A percentile compares a stretch with the other conserved stretches of the same genome.
Evolutionary conservation across 192 early-diverging fungal species (phyloP).

Genomic region (Coemansia sp.): DNA sequence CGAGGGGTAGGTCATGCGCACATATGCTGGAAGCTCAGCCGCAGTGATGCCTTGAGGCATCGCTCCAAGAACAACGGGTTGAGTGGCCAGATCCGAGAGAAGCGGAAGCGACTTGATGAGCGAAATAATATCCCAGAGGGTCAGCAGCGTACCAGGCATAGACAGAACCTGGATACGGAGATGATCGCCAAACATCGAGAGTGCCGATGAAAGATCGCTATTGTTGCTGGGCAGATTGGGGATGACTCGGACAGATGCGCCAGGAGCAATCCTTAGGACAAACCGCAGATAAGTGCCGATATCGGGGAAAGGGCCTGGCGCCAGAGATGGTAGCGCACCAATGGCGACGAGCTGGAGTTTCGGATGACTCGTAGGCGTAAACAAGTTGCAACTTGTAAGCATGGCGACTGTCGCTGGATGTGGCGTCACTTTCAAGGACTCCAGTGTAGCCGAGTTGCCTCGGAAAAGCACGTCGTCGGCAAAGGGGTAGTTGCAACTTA

Average conservation of each 20-base stretch:
- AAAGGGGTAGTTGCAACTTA: neutral
- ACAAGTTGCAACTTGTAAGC: neutral
- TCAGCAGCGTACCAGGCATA: neutral
- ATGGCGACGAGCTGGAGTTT: neutral
- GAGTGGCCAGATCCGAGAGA: neutral
- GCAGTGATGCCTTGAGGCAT: neutral
- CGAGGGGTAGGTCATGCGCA: too few relatives aligned
- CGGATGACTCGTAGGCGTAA: neutral
- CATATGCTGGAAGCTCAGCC: neutral
- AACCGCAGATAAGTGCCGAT: neutral
- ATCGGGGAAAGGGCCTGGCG: neutral
- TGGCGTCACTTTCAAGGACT: neutral
- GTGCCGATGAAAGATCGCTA: neutral
- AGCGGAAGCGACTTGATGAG: neutral
- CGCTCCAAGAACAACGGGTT: neutral
- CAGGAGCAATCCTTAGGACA: neutral
- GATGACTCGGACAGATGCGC: neutral
- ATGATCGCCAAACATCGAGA: neutral
- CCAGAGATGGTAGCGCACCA: neutral
- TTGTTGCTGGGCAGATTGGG: neutral
- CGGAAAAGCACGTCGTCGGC: neutral
- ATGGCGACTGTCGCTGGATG: neutral
- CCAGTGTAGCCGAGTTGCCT: neutral
- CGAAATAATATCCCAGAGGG: neutral
- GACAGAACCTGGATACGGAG: neutral